Percentiles rank a stretch among this genome's conserved stretches.
Conservation (phyloP, 352 stramenopile species). For the Phytophthora capsici region DNA sequence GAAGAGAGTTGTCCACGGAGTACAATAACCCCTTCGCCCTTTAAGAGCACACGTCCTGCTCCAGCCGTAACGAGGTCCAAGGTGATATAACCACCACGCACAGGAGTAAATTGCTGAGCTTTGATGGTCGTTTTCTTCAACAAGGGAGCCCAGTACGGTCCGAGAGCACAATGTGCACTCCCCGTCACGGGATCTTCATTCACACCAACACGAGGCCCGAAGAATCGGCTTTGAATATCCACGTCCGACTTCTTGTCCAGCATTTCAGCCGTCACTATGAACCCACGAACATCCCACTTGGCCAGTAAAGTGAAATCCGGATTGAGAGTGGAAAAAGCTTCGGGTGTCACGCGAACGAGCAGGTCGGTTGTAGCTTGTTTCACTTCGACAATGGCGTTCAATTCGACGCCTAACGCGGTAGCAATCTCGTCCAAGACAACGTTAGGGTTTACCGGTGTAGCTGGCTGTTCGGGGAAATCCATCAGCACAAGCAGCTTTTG, state of each 20-base stretch:
- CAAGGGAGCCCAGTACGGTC: conserved; percentile 79
- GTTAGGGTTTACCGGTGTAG: conserved; percentile 13
- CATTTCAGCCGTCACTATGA: conserved; percentile 22
- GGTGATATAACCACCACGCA: conserved; percentile 50
- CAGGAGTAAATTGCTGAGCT: conserved; percentile 52
- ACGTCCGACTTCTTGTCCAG: conserved; percentile 23
- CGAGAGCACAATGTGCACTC: conserved; percentile 90
- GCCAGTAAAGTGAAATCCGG: conserved; percentile 34
- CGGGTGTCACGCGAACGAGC: conserved; percentile 34
- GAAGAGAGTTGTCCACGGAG: conserved; percentile 25
- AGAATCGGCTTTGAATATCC: conserved; percentile 85
- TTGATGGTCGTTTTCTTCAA: conserved; percentile 51
- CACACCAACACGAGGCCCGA: conserved; percentile 87
- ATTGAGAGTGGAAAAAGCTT: conserved; percentile 23
- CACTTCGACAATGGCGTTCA: conserved; percentile 28
- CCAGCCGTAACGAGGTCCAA: conserved; percentile 42
- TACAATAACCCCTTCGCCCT: conserved; percentile 44
- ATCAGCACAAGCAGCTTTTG: conserved; percentile 57
- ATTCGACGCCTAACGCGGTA: conserved; percentile 16
- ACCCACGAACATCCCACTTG: conserved; percentile 18
- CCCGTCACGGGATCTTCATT: conserved; percentile 95
- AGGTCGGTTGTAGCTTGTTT: conserved; percentile 32
- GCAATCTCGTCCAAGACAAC: conserved; percentile 17
- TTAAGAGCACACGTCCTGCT: conserved; percentile 49
- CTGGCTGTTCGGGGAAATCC: conserved; percentile 56